Evolutionary conservation across 192 early-diverging fungal species (phyloP).

Genomic region (Coemansia erecta): DNA sequence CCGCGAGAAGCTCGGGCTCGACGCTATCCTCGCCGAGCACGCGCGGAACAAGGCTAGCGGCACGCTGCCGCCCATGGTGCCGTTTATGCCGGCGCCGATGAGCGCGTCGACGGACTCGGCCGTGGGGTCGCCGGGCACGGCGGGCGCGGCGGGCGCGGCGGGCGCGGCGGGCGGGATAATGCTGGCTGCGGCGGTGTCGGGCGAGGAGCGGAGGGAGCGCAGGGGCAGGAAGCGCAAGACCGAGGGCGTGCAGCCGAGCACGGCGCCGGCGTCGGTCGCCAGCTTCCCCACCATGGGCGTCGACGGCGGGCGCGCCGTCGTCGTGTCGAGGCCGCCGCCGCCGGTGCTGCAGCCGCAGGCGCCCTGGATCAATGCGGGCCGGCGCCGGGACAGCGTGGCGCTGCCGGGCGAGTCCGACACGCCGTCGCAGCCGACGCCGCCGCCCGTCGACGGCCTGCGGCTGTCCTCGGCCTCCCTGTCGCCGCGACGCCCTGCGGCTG

Average conservation of each 20-base stretch:
- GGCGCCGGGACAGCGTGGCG: background rate
- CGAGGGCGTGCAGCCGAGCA: slow-evolving; percentile 19
- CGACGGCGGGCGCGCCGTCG: slow-evolving; percentile 41
- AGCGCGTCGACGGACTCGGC: slow-evolving; percentile 5
- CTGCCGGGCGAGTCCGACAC: slow-evolving; percentile 29
- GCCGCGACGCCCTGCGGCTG: background rate
- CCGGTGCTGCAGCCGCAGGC: background rate
- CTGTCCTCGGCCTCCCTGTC: slow-evolving; percentile 37
- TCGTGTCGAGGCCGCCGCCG: slow-evolving; percentile 17
- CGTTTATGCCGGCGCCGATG: slow-evolving; percentile 15
- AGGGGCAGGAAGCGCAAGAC: slow-evolving; percentile 47
- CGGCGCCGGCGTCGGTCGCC: slow-evolving; percentile 32
- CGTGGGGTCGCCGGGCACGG: slow-evolving; percentile 4
- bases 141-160: no score
- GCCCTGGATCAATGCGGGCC: background rate
- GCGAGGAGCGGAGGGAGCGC: slow-evolving; percentile 18
- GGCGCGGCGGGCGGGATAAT: no score
- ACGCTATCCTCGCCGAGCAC: slow-evolving; percentile 44
- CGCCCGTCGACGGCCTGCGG: slow-evolving; percentile 44
- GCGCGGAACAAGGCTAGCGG: slow-evolving; percentile 27
- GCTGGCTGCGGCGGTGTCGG: no score
- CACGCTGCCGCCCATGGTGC: slow-evolving; percentile 26
- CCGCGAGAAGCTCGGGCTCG: slow-evolving; percentile 54
- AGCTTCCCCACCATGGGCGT: slow-evolving; percentile 46
- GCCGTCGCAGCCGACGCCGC: slow-evolving; percentile 42